Base-by-base conservation (phyloP, 192 early-diverging fungal genomes). In the Rhizophagus prolifer region DNA sequence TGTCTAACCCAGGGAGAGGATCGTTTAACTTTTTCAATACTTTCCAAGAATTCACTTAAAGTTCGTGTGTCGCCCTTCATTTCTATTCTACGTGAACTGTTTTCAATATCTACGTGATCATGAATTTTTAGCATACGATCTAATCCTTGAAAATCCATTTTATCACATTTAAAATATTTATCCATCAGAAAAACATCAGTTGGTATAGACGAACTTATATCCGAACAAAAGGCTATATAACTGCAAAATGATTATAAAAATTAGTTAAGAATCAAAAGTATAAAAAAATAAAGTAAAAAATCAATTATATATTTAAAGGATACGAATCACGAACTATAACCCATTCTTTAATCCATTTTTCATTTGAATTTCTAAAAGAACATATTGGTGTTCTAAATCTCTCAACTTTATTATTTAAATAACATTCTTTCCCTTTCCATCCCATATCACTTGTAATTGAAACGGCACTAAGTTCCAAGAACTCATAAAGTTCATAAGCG, bases 371-470 rank as follows among this genome's bases (percentile, higher is more conserved):
- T 14, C 64, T 62, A 31, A 79, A 67, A 6, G 81, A 79, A 60
- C 81, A 85, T 36, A 86, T 85, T 30, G 83, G 78, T 9, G 82
- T 84, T 9, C 67, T 82, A n/a, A 82, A 85, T 75, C 87, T 86
- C 60, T 90, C 88, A 30, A 89, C 82, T 38, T 88, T 89, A 38
- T 88, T 87, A 59, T 92, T 90, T 69, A 94, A 77, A 70, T 90
- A 90, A 19, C 90, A 90, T 75, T 94, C 93, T 70, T 94, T 94
- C 44, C 93, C 93, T 74, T 94, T 94, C 93, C 93, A 94, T 0
- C 93, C 91, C 83, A 93, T 91, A 67, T 93, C 91, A 72, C 88
- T 91, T 54, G 89, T 88, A 64, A 94, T 87, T 21, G 89, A 91
- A 50, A 92, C 85, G 9, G 90, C 87, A 75, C 89, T 90, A 59